Conservation (phyloP, 345 rosid species). For the Populus deltoides region DNA sequence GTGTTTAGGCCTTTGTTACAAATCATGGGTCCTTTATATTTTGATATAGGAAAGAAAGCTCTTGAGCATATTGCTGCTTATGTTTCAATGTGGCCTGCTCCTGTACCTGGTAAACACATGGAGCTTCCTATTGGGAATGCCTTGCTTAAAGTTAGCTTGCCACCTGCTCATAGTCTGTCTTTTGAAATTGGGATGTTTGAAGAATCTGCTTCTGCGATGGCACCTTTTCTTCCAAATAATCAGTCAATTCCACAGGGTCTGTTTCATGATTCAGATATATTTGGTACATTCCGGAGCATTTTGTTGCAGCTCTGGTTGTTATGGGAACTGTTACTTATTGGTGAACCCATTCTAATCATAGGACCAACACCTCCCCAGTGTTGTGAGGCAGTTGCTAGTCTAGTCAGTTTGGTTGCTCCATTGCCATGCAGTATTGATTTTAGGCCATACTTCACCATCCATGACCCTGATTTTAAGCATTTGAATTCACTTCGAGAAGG, state of each 20-base stretch:
- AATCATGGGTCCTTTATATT: conserved; percentile 92
- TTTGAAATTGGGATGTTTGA: conserved; percentile 60
- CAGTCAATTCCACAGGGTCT: conserved; percentile 94
- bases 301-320: conserved; percentile 85
- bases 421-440: conserved; percentile 82
- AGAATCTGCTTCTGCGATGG: conserved; percentile 82
- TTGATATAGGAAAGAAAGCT: conserved; percentile 79
- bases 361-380: conserved; percentile 98
- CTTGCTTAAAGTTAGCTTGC: conserved; percentile 75
- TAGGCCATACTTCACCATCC: conserved; percentile 98
- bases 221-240: conserved; percentile 87
- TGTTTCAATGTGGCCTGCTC: conserved; percentile 91
- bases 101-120: conserved; percentile 79
- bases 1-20: conserved; percentile 91
- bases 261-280: conserved; percentile 92
- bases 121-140: conserved; percentile 96
- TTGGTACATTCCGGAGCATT: conserved; percentile 76
- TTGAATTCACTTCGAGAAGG: conserved; percentile 77
- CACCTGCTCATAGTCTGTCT: conserved; percentile 88
- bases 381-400: conserved; percentile 94
- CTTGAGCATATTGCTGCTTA: conserved; percentile 79
- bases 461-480: conserved; percentile 74
- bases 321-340: conserved; percentile 90
- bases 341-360: conserved; percentile 88
- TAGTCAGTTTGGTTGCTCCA: conserved; percentile 90